Conservation (phyloP, 2,329 filamentous ascomycete species). For the Geosmithia putterillii region DNA sequence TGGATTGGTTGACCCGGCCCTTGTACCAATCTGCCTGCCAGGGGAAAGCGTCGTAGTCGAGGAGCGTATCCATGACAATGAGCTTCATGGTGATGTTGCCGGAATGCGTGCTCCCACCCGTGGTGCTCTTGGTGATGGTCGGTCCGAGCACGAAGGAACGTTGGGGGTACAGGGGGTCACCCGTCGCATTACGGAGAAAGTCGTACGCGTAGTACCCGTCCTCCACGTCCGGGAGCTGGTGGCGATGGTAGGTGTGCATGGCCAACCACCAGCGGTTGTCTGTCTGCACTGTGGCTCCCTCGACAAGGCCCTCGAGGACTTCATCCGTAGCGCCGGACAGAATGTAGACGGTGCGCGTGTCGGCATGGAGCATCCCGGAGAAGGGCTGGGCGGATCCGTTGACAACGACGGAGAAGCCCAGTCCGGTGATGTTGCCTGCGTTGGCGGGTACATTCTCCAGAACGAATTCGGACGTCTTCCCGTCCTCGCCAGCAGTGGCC, state of each 20-base stretch:
- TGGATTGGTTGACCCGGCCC: constrained; percentile 3
- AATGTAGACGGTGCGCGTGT: background rate
- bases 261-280: constrained; percentile 7
- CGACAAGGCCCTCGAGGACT: background rate
- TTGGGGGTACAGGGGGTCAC: constrained; percentile 5
- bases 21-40: constrained; percentile 13
- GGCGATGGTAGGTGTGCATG: constrained; percentile 4
- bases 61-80: constrained; percentile 9
- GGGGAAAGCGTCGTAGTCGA: constrained; percentile 9
- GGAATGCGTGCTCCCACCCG: constrained; percentile 1
- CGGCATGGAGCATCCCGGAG: background rate
- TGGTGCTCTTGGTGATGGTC: background rate
- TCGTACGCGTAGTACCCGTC: constrained; percentile 7
- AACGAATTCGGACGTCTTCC: background rate
- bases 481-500: background rate
- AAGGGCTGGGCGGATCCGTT: background rate
- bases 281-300: constrained; percentile 3
- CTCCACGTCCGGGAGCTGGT: constrained; percentile 5
- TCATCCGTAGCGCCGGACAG: background rate
- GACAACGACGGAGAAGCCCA: background rate
- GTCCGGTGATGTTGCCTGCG: background rate
- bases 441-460: constrained; percentile 1
- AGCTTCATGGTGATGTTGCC: constrained; percentile 8
- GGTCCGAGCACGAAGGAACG: constrained; percentile 2
- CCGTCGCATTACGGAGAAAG: constrained; percentile 4